Base-by-base conservation (phyloP, 1,139 yeast genomes). In the Suhomyces chickasaworum region DNA sequence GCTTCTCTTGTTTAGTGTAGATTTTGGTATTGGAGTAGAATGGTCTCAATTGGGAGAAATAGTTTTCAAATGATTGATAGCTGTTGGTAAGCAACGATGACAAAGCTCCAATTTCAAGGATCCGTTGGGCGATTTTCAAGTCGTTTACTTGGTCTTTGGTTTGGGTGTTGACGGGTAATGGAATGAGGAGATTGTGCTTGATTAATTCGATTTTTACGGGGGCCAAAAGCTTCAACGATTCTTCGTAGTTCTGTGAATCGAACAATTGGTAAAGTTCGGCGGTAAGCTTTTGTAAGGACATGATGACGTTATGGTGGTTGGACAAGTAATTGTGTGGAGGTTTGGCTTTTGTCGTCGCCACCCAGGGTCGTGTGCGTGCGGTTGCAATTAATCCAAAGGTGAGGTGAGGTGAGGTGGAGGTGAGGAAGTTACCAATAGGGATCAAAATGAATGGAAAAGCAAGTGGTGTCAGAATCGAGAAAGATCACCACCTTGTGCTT, bases 81-180 rank as follows among this genome's bases (percentile, higher is more conserved):
- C 87, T 77, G 42, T 80, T 71, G 39, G 79, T 66, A 55, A 85
- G 83, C 52, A 93, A 81, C 41, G 90, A 78, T 13, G 88, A 78
- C 51, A 91, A 73, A 0, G 95, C 95, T 12, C 96, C 97, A 51
- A 90, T 83, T 65, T 91, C 98, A 44, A 93, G 73, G 43, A 91
- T 86, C 44, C 86, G 80, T 58, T 95, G 84, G 9, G 96, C 83
- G 40, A 90, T 87, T 52, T 79, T 75, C 53, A 89, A 75, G 68
- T 91, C 98, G 50, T 80, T 80, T 42, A 83, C 63, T 63, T 65
- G 72, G 61, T 70, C 80, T 57, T 57, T 66, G 53, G 66, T 66
- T 48, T 64, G 59, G 23, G 75, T 64, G 47, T 66, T 68, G 39
- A 66, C 48, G 3, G 70, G 53, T 41, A 78, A 66, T n/a, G 97